These are phyloP conservation scores for Seiridium cupressi DNA, from an alignment of 2,329 filamentous ascomycete genomes.

Conservation along the genomic window DNA sequence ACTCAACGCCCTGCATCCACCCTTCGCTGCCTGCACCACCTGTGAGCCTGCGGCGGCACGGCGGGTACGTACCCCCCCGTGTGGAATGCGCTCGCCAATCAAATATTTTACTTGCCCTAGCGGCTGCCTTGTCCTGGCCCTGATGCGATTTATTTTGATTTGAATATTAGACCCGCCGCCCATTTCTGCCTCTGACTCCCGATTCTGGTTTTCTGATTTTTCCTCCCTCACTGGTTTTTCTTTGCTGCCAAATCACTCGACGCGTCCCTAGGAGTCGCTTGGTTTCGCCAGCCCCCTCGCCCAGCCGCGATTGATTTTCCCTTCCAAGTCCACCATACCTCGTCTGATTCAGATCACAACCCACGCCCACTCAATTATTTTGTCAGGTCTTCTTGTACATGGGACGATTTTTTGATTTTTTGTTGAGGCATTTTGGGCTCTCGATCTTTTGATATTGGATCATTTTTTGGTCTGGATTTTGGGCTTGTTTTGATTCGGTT, in stretches of 20 bases:
- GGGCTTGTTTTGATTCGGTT: background rate
- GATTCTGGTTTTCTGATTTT: background rate
- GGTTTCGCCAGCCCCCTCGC: background rate
- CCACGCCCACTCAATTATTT: background rate
- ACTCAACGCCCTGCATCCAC: background rate
- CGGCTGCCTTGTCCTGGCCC: background rate
- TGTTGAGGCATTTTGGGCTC: background rate
- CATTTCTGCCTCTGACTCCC: background rate
- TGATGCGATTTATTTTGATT: background rate
- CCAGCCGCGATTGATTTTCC: background rate
- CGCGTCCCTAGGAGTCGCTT: background rate
- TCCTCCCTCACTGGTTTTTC: background rate
- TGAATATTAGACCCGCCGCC: conserved; percentile 5
- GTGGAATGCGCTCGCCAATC: background rate
- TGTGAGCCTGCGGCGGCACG: too few species aligned
- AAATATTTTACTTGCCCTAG: background rate
- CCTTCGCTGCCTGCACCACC: background rate
- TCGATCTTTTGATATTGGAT: background rate
- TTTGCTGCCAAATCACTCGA: conserved; percentile 5
- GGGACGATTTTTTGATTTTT: background rate
- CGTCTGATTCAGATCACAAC: background rate
- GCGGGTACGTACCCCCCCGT: too few species aligned
- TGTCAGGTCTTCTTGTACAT: background rate
- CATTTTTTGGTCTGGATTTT: background rate
- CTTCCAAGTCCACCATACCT: background rate